phyloP scores from a whole-genome alignment of 257 asterid genomes.

The Galeopsis tetrahit region DNA sequence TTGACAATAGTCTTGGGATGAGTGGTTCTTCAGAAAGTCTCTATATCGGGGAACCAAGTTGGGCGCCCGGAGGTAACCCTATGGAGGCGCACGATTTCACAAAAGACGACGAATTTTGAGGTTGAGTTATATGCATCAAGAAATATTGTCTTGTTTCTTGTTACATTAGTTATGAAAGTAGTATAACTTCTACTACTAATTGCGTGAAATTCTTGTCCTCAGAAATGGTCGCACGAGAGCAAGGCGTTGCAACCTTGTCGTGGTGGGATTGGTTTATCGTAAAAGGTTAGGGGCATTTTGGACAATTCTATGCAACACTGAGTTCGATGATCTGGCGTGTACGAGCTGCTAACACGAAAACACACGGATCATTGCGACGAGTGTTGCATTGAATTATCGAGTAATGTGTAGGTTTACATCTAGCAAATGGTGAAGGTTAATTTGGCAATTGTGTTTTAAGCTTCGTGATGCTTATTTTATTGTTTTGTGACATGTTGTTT shows the following conservation, averaged over 20 bases:
- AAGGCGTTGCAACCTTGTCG: conserved; percentile 57
- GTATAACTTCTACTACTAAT: conserved; percentile 40
- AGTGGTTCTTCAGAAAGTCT: conserved; percentile 42
- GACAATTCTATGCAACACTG: conserved; percentile 26
- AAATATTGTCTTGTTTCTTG: conserved; percentile 37
- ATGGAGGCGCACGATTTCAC: conserved; percentile 37
- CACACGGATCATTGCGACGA: neutral
- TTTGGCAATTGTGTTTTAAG: conserved; percentile 22
- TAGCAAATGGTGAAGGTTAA: conserved; percentile 30
- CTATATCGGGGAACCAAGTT: conserved; percentile 36
- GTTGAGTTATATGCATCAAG: conserved; percentile 39
- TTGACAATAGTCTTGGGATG: conserved; percentile 39
- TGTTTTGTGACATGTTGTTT: conserved; percentile 20
- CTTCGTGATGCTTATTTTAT: conserved; percentile 32
- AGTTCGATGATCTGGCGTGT: neutral
- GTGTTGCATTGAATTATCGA: conserved; percentile 28
- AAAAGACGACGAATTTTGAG: conserved; percentile 41
- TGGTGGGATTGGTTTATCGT: neutral
- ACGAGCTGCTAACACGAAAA: neutral
- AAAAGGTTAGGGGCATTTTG: neutral
- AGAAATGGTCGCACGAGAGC: conserved; percentile 45
- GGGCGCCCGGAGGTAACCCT: conserved; percentile 32
- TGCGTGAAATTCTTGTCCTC: conserved; percentile 39
- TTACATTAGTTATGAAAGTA: conserved; percentile 39
- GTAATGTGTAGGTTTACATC: neutral